Evolutionary conservation across 169 alveolate species (phyloP).

Genomic region (Perkinsus marinus): DNA sequence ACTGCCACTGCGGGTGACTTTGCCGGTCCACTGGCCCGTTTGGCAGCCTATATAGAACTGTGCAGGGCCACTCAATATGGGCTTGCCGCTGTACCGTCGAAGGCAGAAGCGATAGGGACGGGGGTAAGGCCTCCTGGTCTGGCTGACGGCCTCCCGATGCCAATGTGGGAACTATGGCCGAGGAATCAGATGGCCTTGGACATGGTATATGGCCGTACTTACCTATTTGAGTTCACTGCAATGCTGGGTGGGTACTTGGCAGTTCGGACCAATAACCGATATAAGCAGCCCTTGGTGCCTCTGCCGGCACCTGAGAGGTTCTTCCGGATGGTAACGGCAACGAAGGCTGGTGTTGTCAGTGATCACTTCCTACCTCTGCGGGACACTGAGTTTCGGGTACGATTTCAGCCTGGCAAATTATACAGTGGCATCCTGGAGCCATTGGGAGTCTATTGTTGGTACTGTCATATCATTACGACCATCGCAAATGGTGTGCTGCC

Average conservation of each 20-base stretch:
- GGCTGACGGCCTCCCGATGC: neutral
- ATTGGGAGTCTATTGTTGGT: neutral
- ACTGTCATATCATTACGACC: neutral
- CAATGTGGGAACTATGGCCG: neutral
- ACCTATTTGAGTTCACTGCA: neutral
- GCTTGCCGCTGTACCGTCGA: neutral
- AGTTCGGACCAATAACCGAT: neutral
- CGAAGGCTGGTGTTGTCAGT: neutral
- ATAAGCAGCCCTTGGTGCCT: neutral
- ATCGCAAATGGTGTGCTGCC: neutral
- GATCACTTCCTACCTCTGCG: neutral
- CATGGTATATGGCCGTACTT: neutral
- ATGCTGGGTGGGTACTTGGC: neutral
- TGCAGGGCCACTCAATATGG: neutral
- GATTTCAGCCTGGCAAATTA: neutral
- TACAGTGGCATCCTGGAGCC: neutral
- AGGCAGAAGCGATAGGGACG: neutral
- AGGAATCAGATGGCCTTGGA: neutral
- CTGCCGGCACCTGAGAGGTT: neutral
- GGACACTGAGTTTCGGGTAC: neutral
- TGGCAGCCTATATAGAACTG: neutral
- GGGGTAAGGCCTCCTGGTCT: neutral
- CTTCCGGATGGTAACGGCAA: neutral
- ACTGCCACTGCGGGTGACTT: neutral
- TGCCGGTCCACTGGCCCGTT: neutral